phyloP scores from a whole-genome alignment of 1,284 basidiomycete species.

The Ceratobasidium sp. region DNA sequence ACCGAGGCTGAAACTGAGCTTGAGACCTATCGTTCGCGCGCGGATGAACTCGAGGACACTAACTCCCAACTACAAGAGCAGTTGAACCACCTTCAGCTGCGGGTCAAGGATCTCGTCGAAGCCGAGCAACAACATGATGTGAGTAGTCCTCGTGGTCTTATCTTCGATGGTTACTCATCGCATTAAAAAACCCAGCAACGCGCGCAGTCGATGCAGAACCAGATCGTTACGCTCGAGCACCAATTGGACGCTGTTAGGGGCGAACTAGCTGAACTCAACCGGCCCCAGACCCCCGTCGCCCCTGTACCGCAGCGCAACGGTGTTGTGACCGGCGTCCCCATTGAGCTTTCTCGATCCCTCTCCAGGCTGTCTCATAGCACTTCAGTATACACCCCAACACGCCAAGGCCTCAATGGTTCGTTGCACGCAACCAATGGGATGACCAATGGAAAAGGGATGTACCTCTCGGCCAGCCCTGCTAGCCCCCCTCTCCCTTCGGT shows the following conservation, averaged over 20 bases:
- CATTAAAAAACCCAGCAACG: constrained; percentile 75
- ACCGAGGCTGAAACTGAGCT: constrained; percentile 73
- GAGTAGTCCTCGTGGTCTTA: background rate
- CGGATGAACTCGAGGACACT: constrained; percentile 77
- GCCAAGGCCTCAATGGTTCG: constrained; percentile 70
- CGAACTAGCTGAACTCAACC: constrained; percentile 65
- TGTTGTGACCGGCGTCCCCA: constrained; percentile 48
- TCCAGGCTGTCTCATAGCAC: constrained; percentile 69
- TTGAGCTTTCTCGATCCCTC: constrained; percentile 49
- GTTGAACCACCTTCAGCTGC: constrained; percentile 58
- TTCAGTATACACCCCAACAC: constrained; percentile 57
- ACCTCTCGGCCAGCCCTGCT: constrained; percentile 45
- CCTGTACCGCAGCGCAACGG: constrained; percentile 47
- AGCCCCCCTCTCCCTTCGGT: constrained; percentile 44
- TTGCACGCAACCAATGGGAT: constrained; percentile 70
- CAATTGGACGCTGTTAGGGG: constrained; percentile 67
- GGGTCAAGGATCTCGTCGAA: constrained; percentile 31
- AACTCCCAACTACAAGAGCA: constrained; percentile 68
- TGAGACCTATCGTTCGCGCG: constrained; percentile 69
- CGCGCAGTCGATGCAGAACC: constrained; percentile 72
- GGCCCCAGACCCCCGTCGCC: constrained; percentile 50
- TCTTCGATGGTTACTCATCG: constrained; percentile 25
- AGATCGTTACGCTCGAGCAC: constrained; percentile 69
- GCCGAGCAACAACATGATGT: constrained; percentile 6
- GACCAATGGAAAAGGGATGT: constrained; percentile 51